Percentiles rank a stretch among this genome's conserved stretches.
phyloP scores from a whole-genome alignment of 164 flowering plant species.

The Santalum album region DNA sequence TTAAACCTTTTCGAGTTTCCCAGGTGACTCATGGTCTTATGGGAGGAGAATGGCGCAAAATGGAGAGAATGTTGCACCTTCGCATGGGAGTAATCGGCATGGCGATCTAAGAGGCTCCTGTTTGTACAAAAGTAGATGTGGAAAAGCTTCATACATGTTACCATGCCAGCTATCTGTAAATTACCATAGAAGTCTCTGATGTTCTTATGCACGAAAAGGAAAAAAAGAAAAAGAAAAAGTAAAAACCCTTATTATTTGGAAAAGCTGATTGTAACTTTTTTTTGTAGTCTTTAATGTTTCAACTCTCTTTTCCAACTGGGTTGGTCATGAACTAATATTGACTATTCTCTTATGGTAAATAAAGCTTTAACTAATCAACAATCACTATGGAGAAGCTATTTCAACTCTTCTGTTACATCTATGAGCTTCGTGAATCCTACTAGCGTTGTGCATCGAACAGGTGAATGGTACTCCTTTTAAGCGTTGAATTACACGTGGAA shows the following conservation, averaged over 20 bases:
- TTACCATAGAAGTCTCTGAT: neutral
- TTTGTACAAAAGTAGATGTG: conserved; percentile 3
- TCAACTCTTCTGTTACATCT: too few relatives aligned
- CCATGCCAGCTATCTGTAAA: neutral
- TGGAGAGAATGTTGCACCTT: neutral
- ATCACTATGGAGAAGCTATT: too few relatives aligned
- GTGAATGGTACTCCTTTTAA: too few relatives aligned
- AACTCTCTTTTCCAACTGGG: too few relatives aligned
- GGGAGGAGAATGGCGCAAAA: neutral
- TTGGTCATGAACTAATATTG: too few relatives aligned
- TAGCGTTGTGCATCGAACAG: too few relatives aligned
- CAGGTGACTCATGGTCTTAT: neutral
- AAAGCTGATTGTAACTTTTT: neutral
- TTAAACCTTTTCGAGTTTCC: neutral
- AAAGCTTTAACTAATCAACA: too few relatives aligned
- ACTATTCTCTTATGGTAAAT: too few relatives aligned
- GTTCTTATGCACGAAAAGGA: neutral
- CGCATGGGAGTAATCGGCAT: neutral
- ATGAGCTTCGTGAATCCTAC: too few relatives aligned
- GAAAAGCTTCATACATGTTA: neutral
- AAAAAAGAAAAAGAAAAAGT: too few relatives aligned
- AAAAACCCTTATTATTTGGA: neutral
- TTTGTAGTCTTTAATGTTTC: neutral
- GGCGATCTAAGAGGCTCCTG: neutral
- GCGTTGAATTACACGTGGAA: too few relatives aligned